Evolutionary conservation across 176 grass and related monocot species (phyloP).

Genomic region (Musa acuminata): DNA sequence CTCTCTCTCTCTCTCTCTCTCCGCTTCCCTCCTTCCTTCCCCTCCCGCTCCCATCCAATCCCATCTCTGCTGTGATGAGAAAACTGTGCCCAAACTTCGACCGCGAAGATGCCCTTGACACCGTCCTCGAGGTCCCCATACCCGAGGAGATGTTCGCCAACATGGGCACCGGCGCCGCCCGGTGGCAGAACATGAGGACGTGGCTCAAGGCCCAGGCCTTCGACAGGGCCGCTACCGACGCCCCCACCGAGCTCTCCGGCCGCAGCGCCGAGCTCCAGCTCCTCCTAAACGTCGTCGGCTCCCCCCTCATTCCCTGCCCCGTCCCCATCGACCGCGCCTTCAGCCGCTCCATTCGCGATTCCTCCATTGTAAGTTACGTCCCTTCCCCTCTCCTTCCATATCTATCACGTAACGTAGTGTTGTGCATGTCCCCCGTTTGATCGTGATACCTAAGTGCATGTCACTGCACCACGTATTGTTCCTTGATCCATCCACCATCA

Average conservation of each 20-base stretch:
- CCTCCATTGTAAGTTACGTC: slow-evolving; percentile 57
- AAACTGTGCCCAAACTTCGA: slow-evolving; percentile 86
- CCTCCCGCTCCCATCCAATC: slow-evolving; percentile 10
- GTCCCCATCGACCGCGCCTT: slow-evolving; percentile 80
- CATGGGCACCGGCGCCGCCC: slow-evolving; percentile 30
- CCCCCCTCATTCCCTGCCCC: slow-evolving; percentile 80
- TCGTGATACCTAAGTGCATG: neutral
- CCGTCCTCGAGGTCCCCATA: slow-evolving; percentile 96
- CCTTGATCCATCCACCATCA: slow-evolving; percentile 5
- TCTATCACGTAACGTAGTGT: neutral
- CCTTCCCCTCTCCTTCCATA: slow-evolving; percentile 8
- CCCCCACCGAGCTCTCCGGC: slow-evolving; percentile 11
- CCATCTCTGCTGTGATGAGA: slow-evolving; percentile 41
- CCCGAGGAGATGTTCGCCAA: slow-evolving; percentile 78
- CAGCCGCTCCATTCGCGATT: slow-evolving; percentile 78
- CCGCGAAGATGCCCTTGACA: slow-evolving; percentile 80
- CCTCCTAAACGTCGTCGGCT: slow-evolving; percentile 85
- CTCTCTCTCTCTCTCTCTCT: neutral
- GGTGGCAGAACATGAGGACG: slow-evolving; percentile 47
- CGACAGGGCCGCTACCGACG: slow-evolving; percentile 46
- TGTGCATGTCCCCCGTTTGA: neutral
- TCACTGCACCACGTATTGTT: neutral
- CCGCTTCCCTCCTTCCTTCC: slow-evolving; percentile 2
- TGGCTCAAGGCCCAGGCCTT: slow-evolving; percentile 93
- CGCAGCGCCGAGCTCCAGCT: slow-evolving; percentile 71